Conservation (phyloP, 495 filamentous ascomycete species). For the Lasiosphaeria hispida region DNA sequence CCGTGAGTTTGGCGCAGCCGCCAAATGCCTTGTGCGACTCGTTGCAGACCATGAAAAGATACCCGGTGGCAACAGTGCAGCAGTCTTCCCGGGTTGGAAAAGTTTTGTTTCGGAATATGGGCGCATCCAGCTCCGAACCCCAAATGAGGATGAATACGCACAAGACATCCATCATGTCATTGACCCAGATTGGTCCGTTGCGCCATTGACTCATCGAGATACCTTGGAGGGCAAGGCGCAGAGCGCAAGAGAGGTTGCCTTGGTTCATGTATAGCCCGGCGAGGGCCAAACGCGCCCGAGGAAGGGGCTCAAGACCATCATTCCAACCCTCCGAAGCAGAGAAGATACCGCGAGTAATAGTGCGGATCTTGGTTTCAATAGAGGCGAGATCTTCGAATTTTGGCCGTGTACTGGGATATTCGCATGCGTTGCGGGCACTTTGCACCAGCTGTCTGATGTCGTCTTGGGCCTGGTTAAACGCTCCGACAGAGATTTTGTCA, state of each 20-base stretch:
- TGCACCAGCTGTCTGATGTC: constrained; percentile 14
- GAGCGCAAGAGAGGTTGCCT: constrained; percentile 11
- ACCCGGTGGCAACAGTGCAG: constrained; percentile 20
- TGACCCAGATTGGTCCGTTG: constrained; percentile 21
- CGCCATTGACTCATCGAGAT: constrained; percentile 12
- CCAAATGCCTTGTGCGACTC: constrained; percentile 19
- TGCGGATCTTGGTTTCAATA: constrained; percentile 16
- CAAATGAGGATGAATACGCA: constrained; percentile 9
- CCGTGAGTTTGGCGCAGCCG: constrained; percentile 11
- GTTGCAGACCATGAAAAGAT: constrained; percentile 14
- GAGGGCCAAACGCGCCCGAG: constrained; percentile 15
- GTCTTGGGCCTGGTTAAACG: constrained; percentile 6
- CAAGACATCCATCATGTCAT: constrained; percentile 22
- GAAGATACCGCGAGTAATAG: constrained; percentile 7
- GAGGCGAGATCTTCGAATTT: constrained; percentile 16
- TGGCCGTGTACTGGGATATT: constrained; percentile 14
- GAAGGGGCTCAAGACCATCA: constrained; percentile 24
- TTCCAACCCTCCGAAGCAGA: constrained; percentile 15
- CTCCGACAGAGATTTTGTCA: neutral
- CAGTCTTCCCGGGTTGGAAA: constrained; percentile 16
- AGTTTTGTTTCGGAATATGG: neutral
- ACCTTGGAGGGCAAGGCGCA: constrained; percentile 22
- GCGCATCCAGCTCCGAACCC: neutral
- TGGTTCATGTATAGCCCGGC: constrained; percentile 17
- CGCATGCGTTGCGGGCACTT: constrained; percentile 9